Percentiles rank a stretch among this genome's conserved stretches.
Conservation (phyloP, 495 filamentous ascomycete species). For the Melanomma pulvis-pyrius region DNA sequence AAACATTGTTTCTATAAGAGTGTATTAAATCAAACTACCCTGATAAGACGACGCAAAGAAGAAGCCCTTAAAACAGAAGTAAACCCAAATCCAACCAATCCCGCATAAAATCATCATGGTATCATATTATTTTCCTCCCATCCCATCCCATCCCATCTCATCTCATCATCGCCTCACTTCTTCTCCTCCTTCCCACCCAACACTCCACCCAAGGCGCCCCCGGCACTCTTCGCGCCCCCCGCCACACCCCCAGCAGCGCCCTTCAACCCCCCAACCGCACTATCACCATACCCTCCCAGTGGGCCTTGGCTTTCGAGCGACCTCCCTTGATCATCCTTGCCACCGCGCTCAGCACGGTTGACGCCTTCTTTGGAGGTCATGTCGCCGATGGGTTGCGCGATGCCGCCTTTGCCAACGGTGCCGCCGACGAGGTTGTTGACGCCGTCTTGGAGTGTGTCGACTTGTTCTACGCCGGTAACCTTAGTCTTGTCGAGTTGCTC, state of each 20-base stretch:
- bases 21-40: no score
- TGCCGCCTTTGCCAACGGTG: slow-evolving; percentile 65
- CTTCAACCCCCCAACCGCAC: slow-evolving; percentile 29
- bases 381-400: slow-evolving; percentile 64
- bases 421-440: slow-evolving; percentile 60
- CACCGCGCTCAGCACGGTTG: slow-evolving; percentile 63
- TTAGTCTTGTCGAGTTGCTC: slow-evolving; percentile 67
- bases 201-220: slow-evolving; percentile 43
- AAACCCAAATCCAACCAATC: not conserved
- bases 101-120: not conserved
- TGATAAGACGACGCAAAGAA: no score
- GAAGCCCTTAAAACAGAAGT: no score
- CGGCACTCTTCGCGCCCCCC: slow-evolving; percentile 43
- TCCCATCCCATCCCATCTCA: not conserved
- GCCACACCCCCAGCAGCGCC: slow-evolving; percentile 31
- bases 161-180: slow-evolving; percentile 20
- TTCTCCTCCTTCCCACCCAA: slow-evolving; percentile 34
- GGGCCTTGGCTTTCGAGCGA: slow-evolving; percentile 24
- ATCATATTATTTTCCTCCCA: not conserved
- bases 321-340: slow-evolving; percentile 60
- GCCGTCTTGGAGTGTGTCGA: slow-evolving; percentile 66
- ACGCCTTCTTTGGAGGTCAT: slow-evolving; percentile 63
- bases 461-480: slow-evolving; percentile 62
- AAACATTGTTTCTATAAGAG: no score
- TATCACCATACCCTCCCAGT: slow-evolving; percentile 32